These are phyloP conservation scores for Hibiscus syriacus DNA, from an alignment of 345 rosid species.

Conservation along the genomic window DNA sequence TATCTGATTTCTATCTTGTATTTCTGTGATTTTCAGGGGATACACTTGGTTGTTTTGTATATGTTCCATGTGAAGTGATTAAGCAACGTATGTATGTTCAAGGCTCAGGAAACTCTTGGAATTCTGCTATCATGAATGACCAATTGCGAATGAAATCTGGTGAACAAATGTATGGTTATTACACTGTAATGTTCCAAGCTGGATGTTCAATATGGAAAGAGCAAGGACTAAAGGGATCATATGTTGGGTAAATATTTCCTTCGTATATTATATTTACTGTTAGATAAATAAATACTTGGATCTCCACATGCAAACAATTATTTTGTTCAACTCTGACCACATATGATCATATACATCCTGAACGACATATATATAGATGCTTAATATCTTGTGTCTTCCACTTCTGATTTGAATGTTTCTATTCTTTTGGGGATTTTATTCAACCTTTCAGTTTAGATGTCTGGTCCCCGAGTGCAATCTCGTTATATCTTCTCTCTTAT, in stretches of 20 bases:
- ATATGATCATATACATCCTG: too few species aligned
- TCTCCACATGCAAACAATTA: not conserved
- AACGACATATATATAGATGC: too few species aligned
- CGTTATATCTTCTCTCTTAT: not conserved
- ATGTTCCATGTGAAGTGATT: too few species aligned
- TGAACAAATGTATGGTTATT: too few species aligned
- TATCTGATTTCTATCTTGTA: constrained; percentile 20
- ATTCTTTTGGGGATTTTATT: not conserved
- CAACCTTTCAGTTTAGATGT: not conserved
- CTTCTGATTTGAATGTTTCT: not conserved
- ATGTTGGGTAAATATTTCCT: constrained; percentile 57
- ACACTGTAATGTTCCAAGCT: too few species aligned
- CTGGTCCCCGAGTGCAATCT: not conserved
- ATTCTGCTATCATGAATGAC: too few species aligned
- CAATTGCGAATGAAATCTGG: too few species aligned
- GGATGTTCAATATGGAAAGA: too few species aligned
- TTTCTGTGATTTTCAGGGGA: constrained; percentile 57
- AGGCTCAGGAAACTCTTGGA: too few species aligned
- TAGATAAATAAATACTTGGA: not conserved
- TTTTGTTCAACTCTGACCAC: too few species aligned
- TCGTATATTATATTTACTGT: constrained; percentile 8
- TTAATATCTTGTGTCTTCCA: not conserved
- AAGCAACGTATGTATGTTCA: too few species aligned
- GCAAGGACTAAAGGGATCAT: too few species aligned
- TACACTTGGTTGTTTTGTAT: constrained; percentile 90